These are phyloP conservation scores for Aspergillus eucalypticola DNA, from an alignment of 2,329 filamentous ascomycete genomes.

Conservation along the genomic window DNA sequence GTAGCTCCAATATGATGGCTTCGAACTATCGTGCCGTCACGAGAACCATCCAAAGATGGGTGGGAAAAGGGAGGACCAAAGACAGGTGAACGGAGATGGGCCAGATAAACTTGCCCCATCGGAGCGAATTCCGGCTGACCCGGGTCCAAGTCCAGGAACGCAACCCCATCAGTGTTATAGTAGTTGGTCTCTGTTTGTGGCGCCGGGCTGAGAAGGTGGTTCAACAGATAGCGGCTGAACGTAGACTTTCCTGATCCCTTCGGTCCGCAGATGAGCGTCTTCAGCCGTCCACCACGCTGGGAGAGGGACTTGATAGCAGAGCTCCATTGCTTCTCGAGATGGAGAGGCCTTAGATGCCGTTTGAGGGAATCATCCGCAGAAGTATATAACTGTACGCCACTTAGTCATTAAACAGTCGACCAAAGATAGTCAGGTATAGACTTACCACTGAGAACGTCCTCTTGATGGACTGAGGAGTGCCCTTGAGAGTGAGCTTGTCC, in stretches of 20 bases:
- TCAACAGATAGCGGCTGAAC: slow-evolving; percentile 57
- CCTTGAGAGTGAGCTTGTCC: slow-evolving; percentile 35
- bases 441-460: slow-evolving; percentile 46
- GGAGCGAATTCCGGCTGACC: slow-evolving; percentile 61
- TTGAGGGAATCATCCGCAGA: slow-evolving; percentile 46
- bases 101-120: slow-evolving; percentile 60
- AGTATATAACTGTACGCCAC: slow-evolving; percentile 36
- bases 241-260: slow-evolving; percentile 63
- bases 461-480: slow-evolving; percentile 26
- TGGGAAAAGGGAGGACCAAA: slow-evolving; percentile 61
- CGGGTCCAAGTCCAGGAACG: slow-evolving; percentile 61
- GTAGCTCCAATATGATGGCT: slow-evolving; percentile 57
- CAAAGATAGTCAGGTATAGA: not conserved
- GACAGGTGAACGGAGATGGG: slow-evolving; percentile 52
- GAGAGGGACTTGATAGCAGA: slow-evolving; percentile 46
- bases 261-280: slow-evolving; percentile 55
- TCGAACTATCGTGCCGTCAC: slow-evolving; percentile 45
- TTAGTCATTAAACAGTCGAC: slow-evolving; percentile 19
- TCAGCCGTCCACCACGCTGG: slow-evolving; percentile 39
- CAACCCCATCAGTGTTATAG: slow-evolving; percentile 44
- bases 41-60: slow-evolving; percentile 39
- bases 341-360: slow-evolving; percentile 44
- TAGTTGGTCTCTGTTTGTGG: slow-evolving; percentile 34
- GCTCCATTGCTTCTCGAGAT: slow-evolving; percentile 48
- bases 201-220: slow-evolving; percentile 52